Percentiles rank a stretch among this genome's conserved stretches.
phyloP scores from a whole-genome alignment of 208 protist genomes.

The Leishmania martiniquensis region DNA sequence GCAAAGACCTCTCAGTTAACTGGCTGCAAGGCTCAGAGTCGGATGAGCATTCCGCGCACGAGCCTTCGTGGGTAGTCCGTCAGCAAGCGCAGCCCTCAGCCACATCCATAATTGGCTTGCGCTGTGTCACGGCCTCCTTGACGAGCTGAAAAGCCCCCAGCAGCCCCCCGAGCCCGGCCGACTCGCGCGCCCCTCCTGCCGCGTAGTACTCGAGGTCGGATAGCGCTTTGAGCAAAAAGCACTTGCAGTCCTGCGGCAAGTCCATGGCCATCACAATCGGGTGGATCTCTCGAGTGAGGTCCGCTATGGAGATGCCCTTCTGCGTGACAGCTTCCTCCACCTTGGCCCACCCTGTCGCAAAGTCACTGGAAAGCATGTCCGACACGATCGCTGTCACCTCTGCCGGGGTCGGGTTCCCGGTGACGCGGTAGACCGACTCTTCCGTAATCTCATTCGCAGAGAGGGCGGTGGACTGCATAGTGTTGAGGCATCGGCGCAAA shows the following conservation, averaged over 20 bases:
- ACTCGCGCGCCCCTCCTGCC: slow-evolving; percentile 68
- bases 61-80: neutral
- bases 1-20: neutral
- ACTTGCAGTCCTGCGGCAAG: slow-evolving; percentile 83
- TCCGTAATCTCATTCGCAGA: slow-evolving; percentile 73
- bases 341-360: slow-evolving; percentile 60
- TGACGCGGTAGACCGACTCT: slow-evolving; percentile 80
- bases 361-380: slow-evolving; percentile 76
- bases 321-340: slow-evolving; percentile 44
- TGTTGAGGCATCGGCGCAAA: slow-evolving; percentile 98
- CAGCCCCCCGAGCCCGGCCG: slow-evolving; percentile 57
- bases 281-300: slow-evolving; percentile 80
- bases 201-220: slow-evolving; percentile 85
- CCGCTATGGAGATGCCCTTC: slow-evolving; percentile 74
- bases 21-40: neutral
- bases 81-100: slow-evolving; percentile 20
- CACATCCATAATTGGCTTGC: slow-evolving; percentile 62
- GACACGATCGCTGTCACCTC: slow-evolving; percentile 76
- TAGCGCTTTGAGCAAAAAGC: slow-evolving; percentile 79
- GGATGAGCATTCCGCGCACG: neutral
- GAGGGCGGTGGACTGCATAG: slow-evolving; percentile 94
- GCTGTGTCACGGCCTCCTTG: slow-evolving; percentile 81
- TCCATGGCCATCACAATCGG: slow-evolving; percentile 86
- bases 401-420: slow-evolving; percentile 82
- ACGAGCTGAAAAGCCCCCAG: slow-evolving; percentile 86